phyloP scores from a whole-genome alignment of 208 protist genomes.

The Leishmania tarentolae region DNA sequence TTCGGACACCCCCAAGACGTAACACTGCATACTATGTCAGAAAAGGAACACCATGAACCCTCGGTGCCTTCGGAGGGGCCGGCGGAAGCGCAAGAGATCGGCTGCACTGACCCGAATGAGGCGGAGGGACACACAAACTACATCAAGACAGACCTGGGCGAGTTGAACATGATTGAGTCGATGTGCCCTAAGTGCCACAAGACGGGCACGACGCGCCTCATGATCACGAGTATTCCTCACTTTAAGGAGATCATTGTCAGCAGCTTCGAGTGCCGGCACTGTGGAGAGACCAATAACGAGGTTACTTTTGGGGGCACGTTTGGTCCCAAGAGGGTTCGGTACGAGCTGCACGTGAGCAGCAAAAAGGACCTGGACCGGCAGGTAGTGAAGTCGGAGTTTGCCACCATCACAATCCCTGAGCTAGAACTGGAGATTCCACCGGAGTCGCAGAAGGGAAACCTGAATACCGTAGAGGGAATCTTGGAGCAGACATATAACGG shows the following conservation, averaged over 20 bases:
- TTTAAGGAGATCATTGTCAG: conserved; percentile 93
- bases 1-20: neutral
- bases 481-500: conserved; percentile 82
- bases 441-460: conserved; percentile 82
- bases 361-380: conserved; percentile 91
- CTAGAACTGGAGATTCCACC: conserved; percentile 94
- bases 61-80: neutral
- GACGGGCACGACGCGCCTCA: conserved; percentile 87
- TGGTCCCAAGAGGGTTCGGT: conserved; percentile 78
- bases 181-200: conserved; percentile 87
- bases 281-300: conserved; percentile 89
- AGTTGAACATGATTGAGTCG: conserved; percentile 90
- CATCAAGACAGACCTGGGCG: conserved; percentile 83
- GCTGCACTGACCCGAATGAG: neutral
- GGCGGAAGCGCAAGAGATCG: conserved; percentile 6
- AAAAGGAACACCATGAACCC: neutral
- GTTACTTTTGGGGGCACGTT: conserved; percentile 89
- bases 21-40: neutral
- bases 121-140: conserved; percentile 38
- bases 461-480: conserved; percentile 96
- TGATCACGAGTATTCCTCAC: conserved; percentile 92
- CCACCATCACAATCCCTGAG: conserved; percentile 90
- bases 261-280: conserved; percentile 91
- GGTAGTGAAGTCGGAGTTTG: conserved; percentile 94
- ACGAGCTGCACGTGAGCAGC: conserved; percentile 82